Evolutionary conservation across 2,329 filamentous ascomycete genomes (phyloP).

Genomic region (Monilinia laxa): DNA sequence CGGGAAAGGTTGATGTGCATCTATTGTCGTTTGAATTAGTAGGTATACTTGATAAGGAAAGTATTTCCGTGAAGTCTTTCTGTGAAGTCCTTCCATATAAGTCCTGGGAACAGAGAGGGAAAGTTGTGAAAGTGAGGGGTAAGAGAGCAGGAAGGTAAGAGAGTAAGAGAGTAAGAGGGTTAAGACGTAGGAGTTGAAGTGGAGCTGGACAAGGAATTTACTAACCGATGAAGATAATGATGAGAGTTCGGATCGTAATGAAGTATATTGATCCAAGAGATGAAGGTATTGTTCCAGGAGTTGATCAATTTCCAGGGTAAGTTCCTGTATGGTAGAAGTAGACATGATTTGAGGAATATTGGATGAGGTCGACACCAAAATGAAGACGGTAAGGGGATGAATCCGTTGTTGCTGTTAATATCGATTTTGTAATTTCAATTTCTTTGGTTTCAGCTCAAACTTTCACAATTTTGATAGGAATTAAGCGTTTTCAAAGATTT

Average conservation of each 20-base stretch:
- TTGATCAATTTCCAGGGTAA: conserved; percentile 16
- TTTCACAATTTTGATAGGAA: too few species aligned
- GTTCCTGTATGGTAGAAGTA: not conserved
- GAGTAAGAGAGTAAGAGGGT: too few species aligned
- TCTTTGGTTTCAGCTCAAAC: too few species aligned
- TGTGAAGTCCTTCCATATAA: too few species aligned
- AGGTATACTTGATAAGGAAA: not conserved
- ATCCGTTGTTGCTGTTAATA: too few species aligned
- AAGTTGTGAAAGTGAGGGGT: too few species aligned
- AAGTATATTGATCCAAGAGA: conserved; percentile 65
- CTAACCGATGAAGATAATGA: conserved; percentile 47
- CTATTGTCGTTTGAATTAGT: conserved; percentile 25
- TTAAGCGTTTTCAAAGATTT: too few species aligned
- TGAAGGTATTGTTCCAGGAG: conserved; percentile 53
- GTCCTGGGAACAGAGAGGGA: too few species aligned
- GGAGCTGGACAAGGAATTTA: conserved; percentile 51
- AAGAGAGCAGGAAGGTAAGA: not conserved
- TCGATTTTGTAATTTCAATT: too few species aligned
- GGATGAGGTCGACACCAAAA: not conserved
- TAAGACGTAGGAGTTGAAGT: conserved; percentile 42
- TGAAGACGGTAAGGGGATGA: too few species aligned
- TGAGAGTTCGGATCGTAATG: conserved; percentile 56
- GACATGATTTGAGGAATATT: not conserved
- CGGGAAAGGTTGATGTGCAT: conserved; percentile 54
- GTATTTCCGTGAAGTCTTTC: too few species aligned